Conservation (phyloP, 2,329 filamentous ascomycete genomes). For the Verticillium dahliae region DNA sequence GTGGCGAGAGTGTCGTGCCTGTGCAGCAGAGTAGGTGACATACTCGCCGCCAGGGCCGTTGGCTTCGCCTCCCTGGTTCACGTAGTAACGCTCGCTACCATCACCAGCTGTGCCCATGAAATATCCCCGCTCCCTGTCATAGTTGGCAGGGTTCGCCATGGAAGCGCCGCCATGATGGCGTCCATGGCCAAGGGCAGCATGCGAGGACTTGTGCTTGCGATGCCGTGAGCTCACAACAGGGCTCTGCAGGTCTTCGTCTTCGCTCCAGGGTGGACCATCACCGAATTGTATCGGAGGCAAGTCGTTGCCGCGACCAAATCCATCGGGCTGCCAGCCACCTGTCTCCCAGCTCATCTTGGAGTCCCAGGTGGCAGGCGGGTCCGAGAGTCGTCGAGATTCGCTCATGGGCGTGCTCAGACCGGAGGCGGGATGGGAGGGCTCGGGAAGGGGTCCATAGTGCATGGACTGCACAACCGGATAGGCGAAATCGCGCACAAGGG, state of each 20-base stretch:
- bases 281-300: constrained; percentile 77
- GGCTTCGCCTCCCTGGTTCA: constrained; percentile 61
- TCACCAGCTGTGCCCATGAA: constrained; percentile 62
- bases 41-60: constrained; percentile 75
- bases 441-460: constrained; percentile 87
- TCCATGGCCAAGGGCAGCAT: constrained; percentile 36
- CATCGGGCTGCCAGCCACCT: constrained; percentile 40
- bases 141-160: constrained; percentile 41
- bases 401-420: constrained; percentile 79
- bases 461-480: constrained; percentile 77
- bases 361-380: constrained; percentile 73
- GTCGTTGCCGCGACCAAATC: constrained; percentile 51
- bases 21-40: constrained; percentile 67
- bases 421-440: constrained; percentile 63
- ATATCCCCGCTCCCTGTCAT: constrained; percentile 57
- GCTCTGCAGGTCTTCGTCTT: constrained; percentile 91
- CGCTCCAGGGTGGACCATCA: constrained; percentile 87
- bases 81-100: constrained; percentile 68
- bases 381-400: constrained; percentile 74
- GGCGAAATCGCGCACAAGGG: constrained; percentile 93
- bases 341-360: constrained; percentile 53
- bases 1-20: constrained; percentile 50
- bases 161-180: constrained; percentile 34
- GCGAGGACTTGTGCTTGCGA: constrained; percentile 74
- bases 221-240: constrained; percentile 81